Conservation (phyloP, 2,329 filamentous ascomycete genomes). For the Emmonsia crescens region DNA sequence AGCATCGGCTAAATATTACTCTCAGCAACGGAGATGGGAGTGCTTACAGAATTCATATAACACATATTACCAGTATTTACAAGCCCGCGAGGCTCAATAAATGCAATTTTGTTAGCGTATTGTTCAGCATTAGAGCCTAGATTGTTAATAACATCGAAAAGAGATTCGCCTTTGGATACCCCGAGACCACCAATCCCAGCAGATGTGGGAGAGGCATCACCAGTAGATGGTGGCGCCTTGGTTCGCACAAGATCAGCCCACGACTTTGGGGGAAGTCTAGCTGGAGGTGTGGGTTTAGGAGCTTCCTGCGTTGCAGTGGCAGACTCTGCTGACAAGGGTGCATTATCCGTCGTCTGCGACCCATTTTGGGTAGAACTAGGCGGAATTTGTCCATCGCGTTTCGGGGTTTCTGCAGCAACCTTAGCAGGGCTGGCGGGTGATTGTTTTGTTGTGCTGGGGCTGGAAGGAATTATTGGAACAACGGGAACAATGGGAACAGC, state of each 20-base stretch:
- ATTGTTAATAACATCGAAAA: constrained; percentile 65
- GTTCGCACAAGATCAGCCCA: constrained; percentile 59
- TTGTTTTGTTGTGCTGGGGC: constrained; percentile 25
- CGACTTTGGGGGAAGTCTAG: constrained; percentile 46
- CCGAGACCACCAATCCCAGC: constrained; percentile 25
- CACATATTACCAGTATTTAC: constrained; percentile 99
- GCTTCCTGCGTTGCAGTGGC: constrained; percentile 1
- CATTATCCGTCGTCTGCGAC: neutral
- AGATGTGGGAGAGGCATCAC: constrained; percentile 21
- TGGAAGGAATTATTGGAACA: constrained; percentile 34
- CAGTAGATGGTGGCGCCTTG: constrained; percentile 29
- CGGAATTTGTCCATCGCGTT: constrained; percentile 15
- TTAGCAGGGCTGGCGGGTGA: constrained; percentile 15
- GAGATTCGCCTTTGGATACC: constrained; percentile 46
- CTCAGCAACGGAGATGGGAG: neutral
- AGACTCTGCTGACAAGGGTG: constrained; percentile 1
- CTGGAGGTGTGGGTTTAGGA: constrained; percentile 30
- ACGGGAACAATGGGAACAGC: constrained; percentile 44
- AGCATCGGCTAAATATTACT: constrained; percentile 17
- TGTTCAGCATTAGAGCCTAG: constrained; percentile 56
- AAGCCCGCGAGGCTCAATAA: constrained; percentile 83
- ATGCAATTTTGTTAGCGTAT: constrained; percentile 54
- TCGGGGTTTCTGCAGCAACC: constrained; percentile 26
- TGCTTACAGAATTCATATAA: constrained; percentile 98
- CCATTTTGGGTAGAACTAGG: constrained; percentile 7